Base-by-base conservation (phyloP, 1,284 basidiomycete species). In the Cutaneotrichosporon cutaneum region DNA sequence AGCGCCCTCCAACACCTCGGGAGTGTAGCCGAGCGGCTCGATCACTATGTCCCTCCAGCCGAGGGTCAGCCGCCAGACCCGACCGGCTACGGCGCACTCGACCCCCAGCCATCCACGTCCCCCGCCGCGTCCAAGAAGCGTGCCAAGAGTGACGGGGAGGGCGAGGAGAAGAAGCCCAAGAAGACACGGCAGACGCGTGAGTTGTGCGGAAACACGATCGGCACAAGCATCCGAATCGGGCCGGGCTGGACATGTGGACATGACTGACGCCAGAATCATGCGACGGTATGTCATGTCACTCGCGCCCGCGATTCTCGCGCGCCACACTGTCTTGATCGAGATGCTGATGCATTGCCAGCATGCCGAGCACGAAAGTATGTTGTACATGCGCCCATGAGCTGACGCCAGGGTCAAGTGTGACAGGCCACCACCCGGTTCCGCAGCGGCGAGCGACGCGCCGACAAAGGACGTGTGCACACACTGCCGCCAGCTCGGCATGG, bases 401-500 rank as follows among this genome's bases (percentile, higher is more conserved):
- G 50, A 68, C 60, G 7, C 6, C 63, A 77, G 76, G 58, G 74
- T 76, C 32, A 75, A 74, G 62, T 77, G 76, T 58, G 76, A 77
- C 66, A 62, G 75, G n/a, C 75, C 72, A 9, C 73, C 74, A 2
- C 76, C 76, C 10, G 69, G 69, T 0, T 65, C 62, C 18, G 27
- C 51, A 3, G 30, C 56, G 3, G 58, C 57, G 18, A 44, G 54
- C n/a, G 52, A 53, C 14, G 48, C 51, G 1, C 65, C 65, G 0
- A 64, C 64, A 11, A 73, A 67, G 52, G 71, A 75, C 56, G 60
- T 70, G 1, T 77, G 76, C 56, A 64, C 72, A 70, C 90, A 92
- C 73, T 93, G 90, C 76, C 83, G 87, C 68, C 85, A 89, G 2
- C 85, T 93, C 48, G 88, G 86, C 36, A 89, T 92, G 60, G 85